Percentiles rank a stretch among this genome's conserved stretches.
These are phyloP conservation scores for Pleurozium schreberi DNA, from an alignment of 225 moss, liverwort and hornwort genomes.

Conservation along the genomic window DNA sequence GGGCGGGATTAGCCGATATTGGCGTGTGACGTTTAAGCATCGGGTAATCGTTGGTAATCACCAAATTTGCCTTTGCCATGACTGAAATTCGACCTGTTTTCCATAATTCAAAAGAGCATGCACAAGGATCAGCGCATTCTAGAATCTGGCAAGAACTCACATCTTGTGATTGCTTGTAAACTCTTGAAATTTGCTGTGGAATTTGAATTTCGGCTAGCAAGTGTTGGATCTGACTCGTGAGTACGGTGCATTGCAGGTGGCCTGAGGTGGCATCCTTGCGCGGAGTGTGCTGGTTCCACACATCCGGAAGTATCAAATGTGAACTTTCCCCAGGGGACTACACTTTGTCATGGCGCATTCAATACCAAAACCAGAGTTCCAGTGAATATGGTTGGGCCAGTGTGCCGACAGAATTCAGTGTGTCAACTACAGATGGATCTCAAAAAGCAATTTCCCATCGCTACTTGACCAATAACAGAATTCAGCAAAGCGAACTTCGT, in stretches of 20 bases:
- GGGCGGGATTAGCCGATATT: neutral
- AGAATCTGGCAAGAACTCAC: neutral
- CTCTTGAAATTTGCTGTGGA: neutral
- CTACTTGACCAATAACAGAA: neutral
- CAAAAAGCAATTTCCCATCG: conserved; percentile 3
- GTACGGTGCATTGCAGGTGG: conserved; percentile 15
- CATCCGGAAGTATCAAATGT: conserved; percentile 11
- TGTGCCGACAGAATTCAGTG: neutral
- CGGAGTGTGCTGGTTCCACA: conserved; percentile 28
- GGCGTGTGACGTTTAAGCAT: neutral
- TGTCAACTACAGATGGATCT: conserved; percentile 10
- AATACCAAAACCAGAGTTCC: neutral
- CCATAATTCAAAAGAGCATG: neutral
- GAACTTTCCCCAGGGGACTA: conserved; percentile 21
- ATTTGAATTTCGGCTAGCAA: neutral
- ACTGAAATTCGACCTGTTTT: neutral
- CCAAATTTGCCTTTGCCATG: neutral
- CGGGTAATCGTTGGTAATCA: neutral
- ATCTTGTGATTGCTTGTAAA: neutral
- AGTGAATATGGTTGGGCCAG: neutral
- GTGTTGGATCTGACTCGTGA: neutral
- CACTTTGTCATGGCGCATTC: conserved; percentile 35
- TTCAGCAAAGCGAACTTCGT: neutral
- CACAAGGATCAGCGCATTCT: neutral
- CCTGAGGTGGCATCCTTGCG: conserved; percentile 25